Conservation (phyloP, 768 basidiomycete species). For the Podaxis pistillaris region DNA sequence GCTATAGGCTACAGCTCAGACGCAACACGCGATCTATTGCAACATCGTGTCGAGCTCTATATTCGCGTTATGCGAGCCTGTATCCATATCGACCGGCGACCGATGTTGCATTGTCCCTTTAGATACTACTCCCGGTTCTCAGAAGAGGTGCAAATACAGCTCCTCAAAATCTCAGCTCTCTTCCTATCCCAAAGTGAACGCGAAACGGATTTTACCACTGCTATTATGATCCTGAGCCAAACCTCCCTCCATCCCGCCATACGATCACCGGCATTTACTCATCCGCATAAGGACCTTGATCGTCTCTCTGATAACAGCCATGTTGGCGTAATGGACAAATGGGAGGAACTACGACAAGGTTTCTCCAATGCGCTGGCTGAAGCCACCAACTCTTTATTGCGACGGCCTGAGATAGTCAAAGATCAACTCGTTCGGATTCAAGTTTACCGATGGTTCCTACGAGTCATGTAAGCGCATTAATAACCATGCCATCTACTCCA, state of each 20-base stretch:
- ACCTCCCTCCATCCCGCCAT: slow-evolving; percentile 2
- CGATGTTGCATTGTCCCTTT: slow-evolving; percentile 3
- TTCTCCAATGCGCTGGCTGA: background rate
- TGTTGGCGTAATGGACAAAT: background rate
- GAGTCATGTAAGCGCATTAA: background rate
- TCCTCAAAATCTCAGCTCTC: background rate
- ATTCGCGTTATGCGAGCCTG: background rate
- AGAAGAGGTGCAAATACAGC: slow-evolving; percentile 3
- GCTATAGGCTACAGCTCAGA: slow-evolving; percentile 1
- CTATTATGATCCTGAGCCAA: slow-evolving; percentile 1
- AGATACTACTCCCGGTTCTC: slow-evolving; percentile 1
- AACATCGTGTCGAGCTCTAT: slow-evolving; percentile 6
- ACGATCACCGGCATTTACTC: background rate
- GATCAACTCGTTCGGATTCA: background rate
- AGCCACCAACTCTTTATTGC: background rate
- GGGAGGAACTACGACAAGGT: background rate
- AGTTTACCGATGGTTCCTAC: slow-evolving; percentile 1
- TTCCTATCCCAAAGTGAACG: slow-evolving; percentile 1
- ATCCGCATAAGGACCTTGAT: background rate
- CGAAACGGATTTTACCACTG: background rate
- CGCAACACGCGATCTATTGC: background rate
- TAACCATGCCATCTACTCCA: background rate
- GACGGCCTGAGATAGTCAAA: background rate
- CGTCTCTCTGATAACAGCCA: background rate
- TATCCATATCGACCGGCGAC: background rate